Evolutionary conservation across 768 basidiomycete genomes (phyloP).

Genomic region (Lactarius tabidus): DNA sequence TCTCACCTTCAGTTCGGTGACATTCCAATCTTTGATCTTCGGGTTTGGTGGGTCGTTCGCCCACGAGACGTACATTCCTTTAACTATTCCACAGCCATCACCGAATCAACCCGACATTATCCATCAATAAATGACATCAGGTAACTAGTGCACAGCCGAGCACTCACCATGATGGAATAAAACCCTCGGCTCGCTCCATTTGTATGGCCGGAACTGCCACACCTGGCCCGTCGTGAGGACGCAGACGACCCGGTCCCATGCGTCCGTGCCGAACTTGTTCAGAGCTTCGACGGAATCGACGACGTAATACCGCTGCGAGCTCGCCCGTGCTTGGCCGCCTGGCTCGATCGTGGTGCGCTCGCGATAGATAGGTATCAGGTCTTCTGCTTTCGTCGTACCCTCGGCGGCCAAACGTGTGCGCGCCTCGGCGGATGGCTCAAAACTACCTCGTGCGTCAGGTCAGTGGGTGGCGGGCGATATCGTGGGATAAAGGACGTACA

Average conservation of each 20-base stretch:
- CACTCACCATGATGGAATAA: constrained; percentile 87
- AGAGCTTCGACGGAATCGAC: constrained; percentile 93
- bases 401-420: constrained; percentile 63
- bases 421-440: constrained; percentile 73
- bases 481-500: constrained; percentile 37
- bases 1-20: constrained; percentile 88
- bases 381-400: constrained; percentile 72
- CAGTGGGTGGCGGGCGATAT: neutral
- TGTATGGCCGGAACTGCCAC: constrained; percentile 97
- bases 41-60: constrained; percentile 85
- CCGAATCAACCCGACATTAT: neutral
- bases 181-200: constrained; percentile 90
- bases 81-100: constrained; percentile 51
- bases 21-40: constrained; percentile 95
- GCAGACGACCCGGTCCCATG: constrained; percentile 96
- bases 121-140: neutral
- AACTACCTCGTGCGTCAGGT: constrained; percentile 31
- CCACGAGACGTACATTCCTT: constrained; percentile 95
- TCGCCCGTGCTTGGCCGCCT: constrained; percentile 54
- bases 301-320: constrained; percentile 63
- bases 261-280: constrained; percentile 85
- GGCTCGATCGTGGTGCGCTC: constrained; percentile 69
- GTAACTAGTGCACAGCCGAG: neutral
- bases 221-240: constrained; percentile 98
- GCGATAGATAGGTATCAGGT: constrained; percentile 84